phyloP scores from a whole-genome alignment of 768 basidiomycete genomes.

The Nidula microcarpa region DNA sequence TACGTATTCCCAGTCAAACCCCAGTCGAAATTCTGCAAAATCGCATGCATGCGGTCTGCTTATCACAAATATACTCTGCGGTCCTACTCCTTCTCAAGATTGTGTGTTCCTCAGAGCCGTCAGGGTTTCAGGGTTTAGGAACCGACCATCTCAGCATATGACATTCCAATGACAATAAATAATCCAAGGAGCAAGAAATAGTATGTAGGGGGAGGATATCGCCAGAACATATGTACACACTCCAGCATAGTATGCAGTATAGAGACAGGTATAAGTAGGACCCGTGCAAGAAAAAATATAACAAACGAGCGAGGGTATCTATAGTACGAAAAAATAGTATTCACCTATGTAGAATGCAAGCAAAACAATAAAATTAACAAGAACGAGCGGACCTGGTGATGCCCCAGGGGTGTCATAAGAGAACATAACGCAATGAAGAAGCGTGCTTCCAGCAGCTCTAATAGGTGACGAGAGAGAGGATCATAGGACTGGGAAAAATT shows the following conservation, averaged over 20 bases:
- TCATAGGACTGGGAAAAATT: conserved; percentile 5
- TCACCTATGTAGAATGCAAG: conserved; percentile 17
- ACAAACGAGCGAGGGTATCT: conserved; percentile 40
- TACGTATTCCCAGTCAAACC: too few species aligned
- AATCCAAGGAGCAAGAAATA: too few species aligned
- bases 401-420: conserved; percentile 17
- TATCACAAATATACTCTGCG: too few species aligned
- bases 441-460: conserved; percentile 13
- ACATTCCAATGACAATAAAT: too few species aligned
- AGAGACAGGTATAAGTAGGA: conserved; percentile 25
- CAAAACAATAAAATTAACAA: conserved; percentile 21
- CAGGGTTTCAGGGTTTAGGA: too few species aligned
- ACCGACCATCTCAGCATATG: too few species aligned
- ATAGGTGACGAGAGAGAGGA: conserved; percentile 6
- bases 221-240: too few species aligned
- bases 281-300: neutral
- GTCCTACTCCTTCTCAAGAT: too few species aligned
- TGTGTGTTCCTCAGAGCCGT: too few species aligned
- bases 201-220: too few species aligned
- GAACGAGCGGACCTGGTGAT: conserved; percentile 30
- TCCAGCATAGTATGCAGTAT: conserved; percentile 9
- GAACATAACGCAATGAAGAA: conserved; percentile 4
- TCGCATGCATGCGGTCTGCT: too few species aligned
- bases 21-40: too few species aligned
- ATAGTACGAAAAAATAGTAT: conserved; percentile 32